Conservation (phyloP, 139 green algal species). For the Chlamydomonas applanata region DNA sequence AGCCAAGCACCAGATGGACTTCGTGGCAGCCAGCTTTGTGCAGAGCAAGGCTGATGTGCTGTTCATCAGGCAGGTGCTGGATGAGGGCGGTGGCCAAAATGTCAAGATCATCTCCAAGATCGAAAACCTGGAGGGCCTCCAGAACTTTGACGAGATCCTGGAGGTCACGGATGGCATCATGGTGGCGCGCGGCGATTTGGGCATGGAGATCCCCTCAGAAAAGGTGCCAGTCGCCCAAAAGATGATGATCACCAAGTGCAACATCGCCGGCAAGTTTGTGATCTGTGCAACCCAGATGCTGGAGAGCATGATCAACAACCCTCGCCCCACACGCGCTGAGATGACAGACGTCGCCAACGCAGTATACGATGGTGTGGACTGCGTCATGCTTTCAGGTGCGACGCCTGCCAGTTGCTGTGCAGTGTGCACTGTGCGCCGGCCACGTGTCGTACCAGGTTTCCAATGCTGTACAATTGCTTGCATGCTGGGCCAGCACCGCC, state of each 20-base stretch:
- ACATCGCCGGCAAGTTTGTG: conserved; percentile 67
- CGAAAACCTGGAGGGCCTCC: conserved; percentile 61
- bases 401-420: too few relatives aligned
- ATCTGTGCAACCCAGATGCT: conserved; percentile 72
- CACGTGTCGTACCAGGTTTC: too few relatives aligned
- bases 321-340: conserved; percentile 75
- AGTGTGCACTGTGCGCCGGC: too few relatives aligned
- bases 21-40: conserved; percentile 63
- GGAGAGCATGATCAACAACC: conserved; percentile 63
- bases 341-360: conserved; percentile 90
- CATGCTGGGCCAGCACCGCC: too few relatives aligned
- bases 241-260: conserved; percentile 72
- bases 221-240: conserved; percentile 67
- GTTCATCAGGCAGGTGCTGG: conserved; percentile 43
- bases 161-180: conserved; percentile 73
- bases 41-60: conserved; percentile 52
- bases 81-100: conserved; percentile 23
- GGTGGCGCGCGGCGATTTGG: conserved; percentile 75
- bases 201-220: conserved; percentile 68
- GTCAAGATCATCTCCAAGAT: conserved; percentile 72
- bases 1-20: conserved; percentile 57
- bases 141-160: conserved; percentile 72
- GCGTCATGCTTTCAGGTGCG: conserved; percentile 52
- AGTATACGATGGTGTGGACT: conserved; percentile 59
- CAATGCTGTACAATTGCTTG: too few relatives aligned